phyloP scores from a whole-genome alignment of 139 green algal species.

The Haematococcus lacustris region DNA sequence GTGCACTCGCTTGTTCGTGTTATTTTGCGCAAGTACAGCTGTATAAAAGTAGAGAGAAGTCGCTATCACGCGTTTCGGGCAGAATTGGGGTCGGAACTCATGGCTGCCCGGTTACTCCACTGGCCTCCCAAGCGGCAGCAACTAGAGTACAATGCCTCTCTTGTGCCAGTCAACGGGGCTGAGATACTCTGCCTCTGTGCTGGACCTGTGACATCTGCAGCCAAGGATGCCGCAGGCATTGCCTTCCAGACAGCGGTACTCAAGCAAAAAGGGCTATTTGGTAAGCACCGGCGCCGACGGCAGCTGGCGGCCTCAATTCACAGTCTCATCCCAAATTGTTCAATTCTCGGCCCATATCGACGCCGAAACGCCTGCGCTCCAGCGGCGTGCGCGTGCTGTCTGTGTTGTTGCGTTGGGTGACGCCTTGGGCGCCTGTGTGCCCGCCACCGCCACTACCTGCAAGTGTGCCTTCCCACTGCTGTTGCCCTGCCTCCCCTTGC shows the following conservation, averaged over 20 bases:
- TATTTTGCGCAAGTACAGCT: no score
- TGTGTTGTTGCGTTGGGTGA: not conserved
- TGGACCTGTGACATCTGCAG: slow-evolving; percentile 16
- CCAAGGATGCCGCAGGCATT: slow-evolving; percentile 63
- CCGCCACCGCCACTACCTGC: not conserved
- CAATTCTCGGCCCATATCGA: no score
- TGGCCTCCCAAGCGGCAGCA: no score
- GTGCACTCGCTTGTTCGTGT: no score
- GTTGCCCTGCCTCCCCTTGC: not conserved
- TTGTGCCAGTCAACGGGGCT: no score
- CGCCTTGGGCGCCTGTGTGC: not conserved
- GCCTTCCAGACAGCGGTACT: slow-evolving; percentile 55
- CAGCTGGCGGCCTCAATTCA: not conserved
- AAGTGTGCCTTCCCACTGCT: not conserved
- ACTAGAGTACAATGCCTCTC: no score
- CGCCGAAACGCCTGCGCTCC: not conserved
- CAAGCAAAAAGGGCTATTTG: slow-evolving; percentile 52
- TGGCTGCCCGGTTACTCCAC: no score
- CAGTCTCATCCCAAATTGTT: no score
- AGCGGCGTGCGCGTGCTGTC: not conserved
- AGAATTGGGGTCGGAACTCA: no score
- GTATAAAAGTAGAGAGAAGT: no score
- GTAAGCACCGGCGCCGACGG: slow-evolving; percentile 20
- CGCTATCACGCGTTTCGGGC: no score
- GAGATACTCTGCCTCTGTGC: slow-evolving; percentile 5